Conservation (phyloP, 805 yeast genomes). For the Nakazawaea wyomingensis region DNA sequence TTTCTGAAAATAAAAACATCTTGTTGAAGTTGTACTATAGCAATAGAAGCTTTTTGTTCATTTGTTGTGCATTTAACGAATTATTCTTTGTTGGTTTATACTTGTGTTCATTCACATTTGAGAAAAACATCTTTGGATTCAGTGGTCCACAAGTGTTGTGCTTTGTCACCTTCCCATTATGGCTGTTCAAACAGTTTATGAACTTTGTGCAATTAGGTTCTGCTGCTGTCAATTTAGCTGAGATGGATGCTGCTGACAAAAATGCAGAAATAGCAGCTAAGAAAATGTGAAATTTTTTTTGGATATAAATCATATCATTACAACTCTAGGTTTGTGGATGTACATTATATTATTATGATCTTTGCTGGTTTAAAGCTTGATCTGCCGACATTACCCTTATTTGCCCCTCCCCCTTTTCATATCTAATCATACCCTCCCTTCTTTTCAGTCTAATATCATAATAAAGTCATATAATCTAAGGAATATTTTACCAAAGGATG, state of each 20-base stretch:
- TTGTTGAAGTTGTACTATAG: slow-evolving; percentile 83
- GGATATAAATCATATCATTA: too few relatives aligned
- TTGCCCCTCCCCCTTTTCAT: too few relatives aligned
- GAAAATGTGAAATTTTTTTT: too few relatives aligned
- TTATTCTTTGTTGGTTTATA: slow-evolving; percentile 87
- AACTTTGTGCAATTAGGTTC: slow-evolving; percentile 83
- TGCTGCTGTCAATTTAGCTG: slow-evolving; percentile 80
- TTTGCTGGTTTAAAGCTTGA: too few relatives aligned
- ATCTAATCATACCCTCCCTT: too few relatives aligned
- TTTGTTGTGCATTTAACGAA: slow-evolving; percentile 92
- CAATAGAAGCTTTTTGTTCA: slow-evolving; percentile 74
- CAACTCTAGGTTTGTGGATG: too few relatives aligned
- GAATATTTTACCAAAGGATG: too few relatives aligned
- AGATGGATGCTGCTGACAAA: slow-evolving; percentile 59
- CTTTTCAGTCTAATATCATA: too few relatives aligned
- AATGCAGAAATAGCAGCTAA: slow-evolving; percentile 15
- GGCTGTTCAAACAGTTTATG: slow-evolving; percentile 85
- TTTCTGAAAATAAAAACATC: slow-evolving; percentile 64
- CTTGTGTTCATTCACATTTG: slow-evolving; percentile 57
- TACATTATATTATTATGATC: too few relatives aligned
- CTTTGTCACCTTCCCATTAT: slow-evolving; percentile 70
- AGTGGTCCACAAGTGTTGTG: slow-evolving; percentile 31
- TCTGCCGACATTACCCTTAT: too few relatives aligned
- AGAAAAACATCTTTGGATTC: slow-evolving; percentile 33
- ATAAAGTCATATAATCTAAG: too few relatives aligned